A percentile compares a stretch with the other conserved stretches of the same genome.
phyloP scores from a whole-genome alignment of 148 eudicot genomes.

The Cornus suecica region DNA sequence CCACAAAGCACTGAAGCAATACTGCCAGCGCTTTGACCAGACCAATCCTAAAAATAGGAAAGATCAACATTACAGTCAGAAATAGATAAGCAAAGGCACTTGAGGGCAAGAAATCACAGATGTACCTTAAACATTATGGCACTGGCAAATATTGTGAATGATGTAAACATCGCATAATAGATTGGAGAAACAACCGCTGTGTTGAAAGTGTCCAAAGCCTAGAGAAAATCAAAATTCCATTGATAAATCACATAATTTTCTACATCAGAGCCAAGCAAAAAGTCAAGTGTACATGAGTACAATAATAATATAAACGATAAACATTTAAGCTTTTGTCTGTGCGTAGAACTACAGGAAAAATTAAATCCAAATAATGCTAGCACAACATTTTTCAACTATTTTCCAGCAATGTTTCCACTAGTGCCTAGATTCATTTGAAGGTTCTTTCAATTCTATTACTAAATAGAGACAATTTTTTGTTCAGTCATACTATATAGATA shows the following conservation, averaged over 20 bases:
- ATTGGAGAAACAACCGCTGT: conserved; percentile 71
- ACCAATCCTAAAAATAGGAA: conserved; percentile 49
- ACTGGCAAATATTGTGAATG: conserved; percentile 66
- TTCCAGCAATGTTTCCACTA: background rate
- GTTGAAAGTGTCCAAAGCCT: conserved; percentile 70
- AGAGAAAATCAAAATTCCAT: conserved; percentile 8
- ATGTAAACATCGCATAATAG: conserved; percentile 70
- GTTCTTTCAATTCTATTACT: too few relatives aligned
- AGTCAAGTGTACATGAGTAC: background rate
- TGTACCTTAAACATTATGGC: conserved; percentile 68
- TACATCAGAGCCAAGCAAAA: background rate
- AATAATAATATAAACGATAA: too few relatives aligned
- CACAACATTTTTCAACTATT: background rate
- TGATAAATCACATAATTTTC: background rate
- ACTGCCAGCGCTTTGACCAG: conserved; percentile 62
- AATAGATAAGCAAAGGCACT: conserved; percentile 1
- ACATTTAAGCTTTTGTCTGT: background rate
- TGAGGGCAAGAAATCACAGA: background rate
- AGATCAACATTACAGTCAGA: background rate
- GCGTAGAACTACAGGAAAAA: background rate
- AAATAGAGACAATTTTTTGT: too few relatives aligned
- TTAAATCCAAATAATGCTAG: background rate
- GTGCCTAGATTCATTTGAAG: background rate
- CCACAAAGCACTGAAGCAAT: conserved; percentile 70
- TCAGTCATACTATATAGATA: too few relatives aligned